Conservation (phyloP, 129 eudicot genomes). For the Sambucus nigra region DNA sequence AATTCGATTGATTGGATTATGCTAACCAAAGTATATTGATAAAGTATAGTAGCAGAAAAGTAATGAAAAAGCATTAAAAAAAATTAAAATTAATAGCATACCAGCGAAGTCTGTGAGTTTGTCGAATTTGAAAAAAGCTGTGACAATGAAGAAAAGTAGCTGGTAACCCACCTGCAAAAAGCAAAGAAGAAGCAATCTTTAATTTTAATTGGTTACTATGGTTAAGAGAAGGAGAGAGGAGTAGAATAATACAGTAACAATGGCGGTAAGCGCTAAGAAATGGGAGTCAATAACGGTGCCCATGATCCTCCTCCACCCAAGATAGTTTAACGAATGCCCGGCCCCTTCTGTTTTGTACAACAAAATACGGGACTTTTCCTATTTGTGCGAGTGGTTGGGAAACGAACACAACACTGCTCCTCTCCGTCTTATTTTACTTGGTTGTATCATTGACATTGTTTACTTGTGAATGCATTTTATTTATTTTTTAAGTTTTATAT, state of each 20-base stretch:
- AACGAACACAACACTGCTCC: no score
- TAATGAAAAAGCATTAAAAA: slow-evolving; percentile 3
- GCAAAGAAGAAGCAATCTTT: neutral
- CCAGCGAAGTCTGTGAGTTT: slow-evolving; percentile 98
- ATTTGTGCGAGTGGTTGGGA: no score
- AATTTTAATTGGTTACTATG: neutral
- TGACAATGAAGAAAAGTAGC: slow-evolving; percentile 61
- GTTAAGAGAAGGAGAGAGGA: neutral
- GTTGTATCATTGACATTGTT: no score
- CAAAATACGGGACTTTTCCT: no score
- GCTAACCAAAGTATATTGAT: neutral
- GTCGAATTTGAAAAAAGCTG: slow-evolving; percentile 80
- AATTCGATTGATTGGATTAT: no score
- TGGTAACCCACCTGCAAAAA: slow-evolving; percentile 69
- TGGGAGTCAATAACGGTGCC: slow-evolving; percentile 79
- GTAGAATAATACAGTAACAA: slow-evolving; percentile 52
- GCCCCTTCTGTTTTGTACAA: no score
- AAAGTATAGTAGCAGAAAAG: neutral
- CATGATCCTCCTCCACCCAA: slow-evolving; percentile 20
- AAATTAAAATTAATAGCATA: slow-evolving; percentile 6
- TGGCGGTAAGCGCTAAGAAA: slow-evolving; percentile 83
- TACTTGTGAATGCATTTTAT: no score
- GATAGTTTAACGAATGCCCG: neutral
- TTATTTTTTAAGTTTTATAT: no score
- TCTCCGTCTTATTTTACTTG: no score